A percentile compares a stretch with the other conserved stretches of the same genome.
phyloP scores from a whole-genome alignment of 2,329 filamentous ascomycete species.

The Pezicula neosporulosa region DNA sequence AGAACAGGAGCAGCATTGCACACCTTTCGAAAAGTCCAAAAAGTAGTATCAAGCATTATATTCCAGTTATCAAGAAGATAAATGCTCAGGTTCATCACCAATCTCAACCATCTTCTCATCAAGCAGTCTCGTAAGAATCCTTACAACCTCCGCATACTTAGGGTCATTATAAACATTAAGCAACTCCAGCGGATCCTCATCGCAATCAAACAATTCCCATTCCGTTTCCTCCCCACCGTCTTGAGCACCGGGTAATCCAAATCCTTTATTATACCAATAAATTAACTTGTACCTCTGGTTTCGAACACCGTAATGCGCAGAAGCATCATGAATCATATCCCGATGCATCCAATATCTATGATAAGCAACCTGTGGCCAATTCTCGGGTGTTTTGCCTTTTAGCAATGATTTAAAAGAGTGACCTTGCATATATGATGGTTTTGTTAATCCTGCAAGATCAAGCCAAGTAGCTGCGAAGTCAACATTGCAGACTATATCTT shows the following conservation, averaged over 20 bases:
- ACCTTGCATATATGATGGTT: slow-evolving; percentile 50
- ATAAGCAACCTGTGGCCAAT: slow-evolving; percentile 50
- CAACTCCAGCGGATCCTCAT: slow-evolving; percentile 45
- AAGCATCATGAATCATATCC: slow-evolving; percentile 45
- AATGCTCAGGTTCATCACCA: slow-evolving; percentile 37
- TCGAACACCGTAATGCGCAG: slow-evolving; percentile 49
- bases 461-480: slow-evolving; percentile 50
- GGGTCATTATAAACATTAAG: slow-evolving; percentile 42
- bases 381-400: slow-evolving; percentile 31
- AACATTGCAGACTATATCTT: slow-evolving; percentile 50
- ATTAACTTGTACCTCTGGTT: slow-evolving; percentile 52
- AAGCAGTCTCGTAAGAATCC: slow-evolving; percentile 36
- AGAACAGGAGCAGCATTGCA: too few relatives aligned
- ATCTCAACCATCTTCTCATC: slow-evolving; percentile 50
- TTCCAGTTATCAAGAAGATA: too few relatives aligned
- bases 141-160: slow-evolving; percentile 33
- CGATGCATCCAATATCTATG: slow-evolving; percentile 55
- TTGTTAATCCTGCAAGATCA: slow-evolving; percentile 37
- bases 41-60: too few relatives aligned
- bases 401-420: slow-evolving; percentile 38
- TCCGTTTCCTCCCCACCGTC: slow-evolving; percentile 39
- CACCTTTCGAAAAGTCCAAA: too few relatives aligned
- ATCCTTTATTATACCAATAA: slow-evolving; percentile 51
- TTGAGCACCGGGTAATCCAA: slow-evolving; percentile 41
- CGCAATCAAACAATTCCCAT: slow-evolving; percentile 52